Percentiles rank a stretch among this genome's conserved stretches.
phyloP scores from a whole-genome alignment of 768 basidiomycete genomes.

The Lentinula raphanica region DNA sequence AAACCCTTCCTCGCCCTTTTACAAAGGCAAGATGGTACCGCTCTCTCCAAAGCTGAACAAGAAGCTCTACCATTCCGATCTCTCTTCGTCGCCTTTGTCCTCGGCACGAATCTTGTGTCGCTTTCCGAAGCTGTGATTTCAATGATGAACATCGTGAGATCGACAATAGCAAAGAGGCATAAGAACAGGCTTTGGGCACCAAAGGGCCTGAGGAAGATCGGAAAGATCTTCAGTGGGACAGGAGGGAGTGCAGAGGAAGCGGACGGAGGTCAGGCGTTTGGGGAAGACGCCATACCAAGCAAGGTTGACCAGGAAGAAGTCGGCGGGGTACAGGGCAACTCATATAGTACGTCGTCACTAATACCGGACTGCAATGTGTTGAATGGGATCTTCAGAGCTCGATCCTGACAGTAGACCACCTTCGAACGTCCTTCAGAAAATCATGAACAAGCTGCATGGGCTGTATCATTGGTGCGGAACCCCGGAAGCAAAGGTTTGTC shows the following conservation, averaged over 20 bases:
- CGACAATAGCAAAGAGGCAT: constrained; percentile 32
- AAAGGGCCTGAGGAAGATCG: constrained; percentile 30
- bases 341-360: background rate
- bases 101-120: constrained; percentile 37
- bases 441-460: constrained; percentile 28
- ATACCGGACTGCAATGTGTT: background rate
- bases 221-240: background rate
- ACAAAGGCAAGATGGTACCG: constrained; percentile 14
- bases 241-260: constrained; percentile 24
- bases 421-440: constrained; percentile 33
- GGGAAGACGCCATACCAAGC: constrained; percentile 10
- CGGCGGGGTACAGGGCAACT: constrained; percentile 5
- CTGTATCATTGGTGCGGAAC: constrained; percentile 36
- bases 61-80: constrained; percentile 26
- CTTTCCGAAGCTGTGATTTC: constrained; percentile 30
- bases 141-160: constrained; percentile 30
- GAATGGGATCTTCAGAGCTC: constrained; percentile 17
- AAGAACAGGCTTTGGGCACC: constrained; percentile 45
- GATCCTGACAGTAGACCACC: constrained; percentile 49
- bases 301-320: constrained; percentile 16
- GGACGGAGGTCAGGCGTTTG: constrained; percentile 22
- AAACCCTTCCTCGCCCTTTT: constrained; percentile 39
- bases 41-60: background rate
- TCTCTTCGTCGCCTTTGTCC: constrained; percentile 48
- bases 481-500: constrained; percentile 33